A percentile compares a stretch with the other conserved stretches of the same genome.
Conservation (phyloP, 306 rosid species). For the Hippophae rhamnoides region DNA sequence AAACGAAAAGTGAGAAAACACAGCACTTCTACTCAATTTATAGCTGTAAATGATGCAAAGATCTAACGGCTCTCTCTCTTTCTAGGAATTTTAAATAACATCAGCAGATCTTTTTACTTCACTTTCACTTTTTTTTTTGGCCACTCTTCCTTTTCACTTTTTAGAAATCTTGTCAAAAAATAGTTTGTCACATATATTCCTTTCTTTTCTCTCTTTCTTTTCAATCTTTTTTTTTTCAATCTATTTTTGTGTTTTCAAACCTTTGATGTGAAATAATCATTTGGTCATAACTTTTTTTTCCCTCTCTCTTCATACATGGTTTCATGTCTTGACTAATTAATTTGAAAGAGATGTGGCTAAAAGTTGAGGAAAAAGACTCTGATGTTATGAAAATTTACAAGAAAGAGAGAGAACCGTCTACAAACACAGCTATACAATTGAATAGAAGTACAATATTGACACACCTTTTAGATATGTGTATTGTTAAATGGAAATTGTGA, state of each 20-base stretch:
- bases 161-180: neutral
- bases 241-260: too few relatives aligned
- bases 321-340: too few relatives aligned
- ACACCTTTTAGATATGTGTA: neutral
- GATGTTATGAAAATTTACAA: conserved; percentile 3
- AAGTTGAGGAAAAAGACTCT: neutral
- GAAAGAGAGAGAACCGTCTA: conserved; percentile 14
- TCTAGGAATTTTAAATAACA: conserved; percentile 11
- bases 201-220: too few relatives aligned
- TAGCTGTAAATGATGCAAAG: conserved; percentile 4
- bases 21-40: conserved; percentile 13
- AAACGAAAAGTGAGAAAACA: neutral
- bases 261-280: too few relatives aligned
- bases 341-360: neutral
- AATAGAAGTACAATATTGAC: conserved; percentile 16
- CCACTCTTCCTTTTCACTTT: neutral
- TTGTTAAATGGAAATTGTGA: too few relatives aligned
- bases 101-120: neutral
- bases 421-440: conserved; percentile 5
- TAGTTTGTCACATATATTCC: neutral
- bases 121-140: neutral
- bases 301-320: too few relatives aligned
- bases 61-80: conserved; percentile 23
- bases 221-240: too few relatives aligned
- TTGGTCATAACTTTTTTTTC: too few relatives aligned